These are phyloP conservation scores for Fusarium multiceps DNA, from an alignment of 2,329 filamentous ascomycete species.

Conservation along the genomic window DNA sequence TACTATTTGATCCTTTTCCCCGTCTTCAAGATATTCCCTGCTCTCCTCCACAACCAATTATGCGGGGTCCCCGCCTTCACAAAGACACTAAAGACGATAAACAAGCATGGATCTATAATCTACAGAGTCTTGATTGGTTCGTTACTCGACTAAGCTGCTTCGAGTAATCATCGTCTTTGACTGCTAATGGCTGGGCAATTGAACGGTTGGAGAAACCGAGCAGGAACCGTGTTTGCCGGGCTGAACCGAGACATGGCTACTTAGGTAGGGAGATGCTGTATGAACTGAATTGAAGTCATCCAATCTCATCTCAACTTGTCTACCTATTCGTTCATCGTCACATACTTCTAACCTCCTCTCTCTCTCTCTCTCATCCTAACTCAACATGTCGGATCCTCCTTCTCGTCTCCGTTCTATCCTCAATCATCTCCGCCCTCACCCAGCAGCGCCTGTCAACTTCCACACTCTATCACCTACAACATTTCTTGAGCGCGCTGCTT, in stretches of 20 bases:
- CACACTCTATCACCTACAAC: conserved; percentile 87
- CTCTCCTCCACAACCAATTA: conserved; percentile 10
- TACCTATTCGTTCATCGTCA: neutral
- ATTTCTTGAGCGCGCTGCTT: conserved; percentile 86
- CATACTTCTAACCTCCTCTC: neutral
- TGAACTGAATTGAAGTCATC: conserved; percentile 36
- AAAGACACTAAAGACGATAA: conserved; percentile 7
- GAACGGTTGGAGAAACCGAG: conserved; percentile 43
- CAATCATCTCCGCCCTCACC: conserved; percentile 58
- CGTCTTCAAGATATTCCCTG: neutral
- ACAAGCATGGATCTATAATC: conserved; percentile 24
- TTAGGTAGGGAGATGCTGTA: conserved; percentile 11
- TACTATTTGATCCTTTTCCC: neutral
- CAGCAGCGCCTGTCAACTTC: conserved; percentile 66
- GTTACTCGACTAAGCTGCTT: conserved; percentile 22
- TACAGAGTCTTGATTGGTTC: conserved; percentile 30
- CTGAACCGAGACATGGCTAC: conserved; percentile 43
- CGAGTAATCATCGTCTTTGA: conserved; percentile 15
- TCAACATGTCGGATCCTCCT: conserved; percentile 68
- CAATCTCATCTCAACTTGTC: conserved; percentile 7
- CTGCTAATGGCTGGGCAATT: conserved; percentile 23
- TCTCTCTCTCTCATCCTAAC: neutral
- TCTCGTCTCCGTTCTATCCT: conserved; percentile 70
- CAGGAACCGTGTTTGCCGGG: conserved; percentile 44
- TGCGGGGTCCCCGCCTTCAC: conserved; percentile 39